Base-by-base conservation (phyloP, 2,329 filamentous ascomycete species). In the Emericellopsis cladophorae region DNA sequence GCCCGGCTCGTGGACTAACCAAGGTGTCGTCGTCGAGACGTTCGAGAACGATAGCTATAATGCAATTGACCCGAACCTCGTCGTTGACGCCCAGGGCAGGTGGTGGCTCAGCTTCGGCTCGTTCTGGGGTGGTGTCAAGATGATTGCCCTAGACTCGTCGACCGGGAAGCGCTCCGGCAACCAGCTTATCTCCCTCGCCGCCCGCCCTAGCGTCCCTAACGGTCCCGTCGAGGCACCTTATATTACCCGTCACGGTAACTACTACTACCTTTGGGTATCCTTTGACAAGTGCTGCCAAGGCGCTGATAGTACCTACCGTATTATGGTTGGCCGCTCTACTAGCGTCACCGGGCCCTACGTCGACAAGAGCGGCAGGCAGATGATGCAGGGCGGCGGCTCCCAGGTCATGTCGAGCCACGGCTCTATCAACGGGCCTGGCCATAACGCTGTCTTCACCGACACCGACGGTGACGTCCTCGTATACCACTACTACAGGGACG, bases 51-150 rank as follows among this genome's bases (percentile, higher is more conserved):
- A 44, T 39, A 42, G 47, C 36, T 57, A 53, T 46, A 57, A 57
- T 29, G 54, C 54, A 37, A 57, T 57, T 8, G 54, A 57, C 21
- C 44, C 47, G 0, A 57, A 57, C 43, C 50, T 57, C 14, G 40
- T 55, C 2, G 46, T 58, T 9, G 54, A 54, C 32, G 45, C 48
- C 1, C 24, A 46, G 1, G 55, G 51, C 14, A 46, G 45, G 36
- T 57, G 55, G 55, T 58, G 55, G 54, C 40, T 57, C 2, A 53
- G 53, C 0, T 57, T 57, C 29, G 55, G 55, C 24, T 58, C 53
- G 2, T 57, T 57, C 46, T 57, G 51, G 51, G 46, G 49, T 4
- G 55, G 55, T n/a, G 48, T 57, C 48, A 57, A 58, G 46, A 44
- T 57, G 22, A 46, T 58, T 23, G 37, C 45, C 2, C 34, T 57